Base-by-base conservation (phyloP, 1,139 yeast species). In the Saccharomyces hybrid region DNA sequence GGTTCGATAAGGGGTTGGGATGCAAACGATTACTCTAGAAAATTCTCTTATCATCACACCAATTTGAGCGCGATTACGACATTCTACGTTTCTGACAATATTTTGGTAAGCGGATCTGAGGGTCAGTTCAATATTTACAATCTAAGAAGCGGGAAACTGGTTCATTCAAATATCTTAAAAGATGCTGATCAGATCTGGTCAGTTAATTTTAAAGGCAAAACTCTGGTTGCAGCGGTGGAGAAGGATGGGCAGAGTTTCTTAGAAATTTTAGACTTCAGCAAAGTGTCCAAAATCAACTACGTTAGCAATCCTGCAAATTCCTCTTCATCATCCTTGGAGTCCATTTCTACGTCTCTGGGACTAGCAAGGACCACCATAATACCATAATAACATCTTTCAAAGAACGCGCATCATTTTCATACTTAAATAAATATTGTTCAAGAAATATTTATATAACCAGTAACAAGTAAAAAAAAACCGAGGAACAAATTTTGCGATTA, bases 111-210 rank as follows among this genome's bases (percentile, higher is more conserved):
- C 66, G 99, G 99, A 0, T 86, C 96, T 56, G 96, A 88, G 64
- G 74, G 82, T 75, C 67, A 88, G 82, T 81, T 79, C 85, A 65
- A 90, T 82, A 73, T 78, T 80, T 93, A 97, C 93, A 88, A 93
- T 67, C 80, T 89, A 38, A 79, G 82, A 61, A 82, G 84, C 1
- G 99, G 98, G 0, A 77, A 78, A 61, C 80, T 86, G 59, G 82
- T 89, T 4, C 78, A 95, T 56, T 66, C 74, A 14, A 93, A 90
- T 63, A 73, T 93, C 56, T 75, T 90, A 55, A 77, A 80, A 3
- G 95, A 87, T 67, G 84, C 90, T 16, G 90, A 88, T 6, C 86
- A 89, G 32, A 90, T 93, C 31, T 93, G 99, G 99, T 96, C 95
- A 64, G 96, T 93, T 1, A 81, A 88, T 61, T 88, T 90, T 66